Percentiles rank a stretch among this genome's conserved stretches.
phyloP scores from a whole-genome alignment of 192 early-diverging fungal species.

The Bifiguratus adelaidae region DNA sequence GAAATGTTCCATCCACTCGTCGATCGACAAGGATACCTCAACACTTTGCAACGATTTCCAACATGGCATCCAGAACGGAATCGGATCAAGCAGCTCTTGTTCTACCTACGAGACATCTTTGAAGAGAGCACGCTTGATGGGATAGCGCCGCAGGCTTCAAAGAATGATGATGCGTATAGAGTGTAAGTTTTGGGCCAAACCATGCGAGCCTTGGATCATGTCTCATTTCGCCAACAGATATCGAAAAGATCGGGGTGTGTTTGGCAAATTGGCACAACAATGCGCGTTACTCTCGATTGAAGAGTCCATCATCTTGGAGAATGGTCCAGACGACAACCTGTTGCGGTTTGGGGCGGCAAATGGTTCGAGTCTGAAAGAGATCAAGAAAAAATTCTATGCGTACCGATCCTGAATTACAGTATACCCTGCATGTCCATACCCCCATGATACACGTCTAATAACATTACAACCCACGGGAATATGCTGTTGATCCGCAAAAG shows the following conservation, averaged over 20 bases:
- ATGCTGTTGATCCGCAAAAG: too few relatives aligned
- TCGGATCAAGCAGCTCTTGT: slow-evolving; percentile 74
- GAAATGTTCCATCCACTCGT: slow-evolving; percentile 83
- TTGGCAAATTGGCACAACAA: slow-evolving; percentile 59
- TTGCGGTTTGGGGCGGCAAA: slow-evolving; percentile 44
- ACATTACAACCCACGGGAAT: too few relatives aligned
- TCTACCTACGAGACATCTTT: slow-evolving; percentile 82
- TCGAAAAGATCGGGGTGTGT: slow-evolving; percentile 41
- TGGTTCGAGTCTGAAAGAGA: too few relatives aligned
- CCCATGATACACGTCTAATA: too few relatives aligned
- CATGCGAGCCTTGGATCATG: neutral
- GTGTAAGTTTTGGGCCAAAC: slow-evolving; percentile 25
- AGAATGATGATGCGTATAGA: slow-evolving; percentile 51
- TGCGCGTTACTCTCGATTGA: slow-evolving; percentile 64
- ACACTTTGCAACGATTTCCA: slow-evolving; percentile 68
- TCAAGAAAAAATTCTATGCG: too few relatives aligned
- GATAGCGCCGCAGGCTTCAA: slow-evolving; percentile 44
- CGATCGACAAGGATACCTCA: slow-evolving; percentile 53
- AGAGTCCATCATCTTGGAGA: slow-evolving; percentile 46
- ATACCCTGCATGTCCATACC: too few relatives aligned
- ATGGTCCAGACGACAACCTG: slow-evolving; percentile 39
- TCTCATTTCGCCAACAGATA: slow-evolving; percentile 23
- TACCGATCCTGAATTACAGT: too few relatives aligned
- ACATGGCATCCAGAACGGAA: slow-evolving; percentile 74
- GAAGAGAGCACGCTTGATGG: slow-evolving; percentile 63